These are phyloP conservation scores for Coemansia asiatica DNA, from an alignment of 192 early-diverging fungal genomes.

Conservation along the genomic window DNA sequence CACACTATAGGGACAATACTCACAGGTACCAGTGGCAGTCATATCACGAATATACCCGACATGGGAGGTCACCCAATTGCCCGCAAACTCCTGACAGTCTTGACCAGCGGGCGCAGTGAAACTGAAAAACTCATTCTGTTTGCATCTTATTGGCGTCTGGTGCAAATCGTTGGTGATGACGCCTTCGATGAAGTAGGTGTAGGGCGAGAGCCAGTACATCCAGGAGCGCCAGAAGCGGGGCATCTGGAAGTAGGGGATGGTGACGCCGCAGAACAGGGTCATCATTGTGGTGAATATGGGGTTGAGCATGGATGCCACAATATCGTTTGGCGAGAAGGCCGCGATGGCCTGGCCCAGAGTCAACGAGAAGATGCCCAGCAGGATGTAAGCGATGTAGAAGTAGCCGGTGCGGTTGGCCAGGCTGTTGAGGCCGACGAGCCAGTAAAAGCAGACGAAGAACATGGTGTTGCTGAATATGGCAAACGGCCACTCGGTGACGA, in stretches of 20 bases:
- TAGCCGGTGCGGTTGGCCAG: slow-evolving; percentile 56
- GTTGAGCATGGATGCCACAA: slow-evolving; percentile 62
- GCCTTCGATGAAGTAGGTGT: slow-evolving; percentile 69
- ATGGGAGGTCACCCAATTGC: slow-evolving; percentile 53
- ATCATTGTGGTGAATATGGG: slow-evolving; percentile 68
- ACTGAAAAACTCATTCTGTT: slow-evolving; percentile 50
- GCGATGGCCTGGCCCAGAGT: slow-evolving; percentile 73
- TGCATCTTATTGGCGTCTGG: slow-evolving; percentile 52
- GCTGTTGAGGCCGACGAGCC: slow-evolving; percentile 64
- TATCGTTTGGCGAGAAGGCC: slow-evolving; percentile 61
- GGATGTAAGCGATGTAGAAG: slow-evolving; percentile 64
- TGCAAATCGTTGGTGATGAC: slow-evolving; percentile 63
- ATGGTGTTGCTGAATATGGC: slow-evolving; percentile 60
- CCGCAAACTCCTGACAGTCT: slow-evolving; percentile 64
- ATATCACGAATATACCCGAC: slow-evolving; percentile 64
- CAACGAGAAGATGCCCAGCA: slow-evolving; percentile 66
- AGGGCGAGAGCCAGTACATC: slow-evolving; percentile 71
- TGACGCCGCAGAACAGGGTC: slow-evolving; percentile 71
- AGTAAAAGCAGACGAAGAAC: slow-evolving; percentile 77
- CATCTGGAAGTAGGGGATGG: slow-evolving; percentile 63
- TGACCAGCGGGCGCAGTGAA: slow-evolving; percentile 61
- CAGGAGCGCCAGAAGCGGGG: slow-evolving; percentile 68
- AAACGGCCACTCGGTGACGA: slow-evolving; percentile 72
- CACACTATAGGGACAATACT: slow-evolving; percentile 62
- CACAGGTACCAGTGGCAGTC: slow-evolving; percentile 55